phyloP scores from a whole-genome alignment of 2,329 filamentous ascomycete species.

The Westerdykella aurantiaca region DNA sequence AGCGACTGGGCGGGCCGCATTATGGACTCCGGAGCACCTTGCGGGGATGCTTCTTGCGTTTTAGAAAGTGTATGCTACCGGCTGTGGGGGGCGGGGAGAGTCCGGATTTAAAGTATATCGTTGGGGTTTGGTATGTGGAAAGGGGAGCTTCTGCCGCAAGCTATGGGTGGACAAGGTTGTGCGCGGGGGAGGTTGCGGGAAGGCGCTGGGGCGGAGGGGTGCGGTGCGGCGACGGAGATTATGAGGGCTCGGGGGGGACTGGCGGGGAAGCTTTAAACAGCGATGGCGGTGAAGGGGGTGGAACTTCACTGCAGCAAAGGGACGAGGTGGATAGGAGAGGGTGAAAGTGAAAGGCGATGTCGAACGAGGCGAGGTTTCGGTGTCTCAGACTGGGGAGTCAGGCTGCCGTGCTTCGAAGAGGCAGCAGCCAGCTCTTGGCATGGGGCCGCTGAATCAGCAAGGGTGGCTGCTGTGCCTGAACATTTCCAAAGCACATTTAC shows the following conservation, averaged over 20 bases:
- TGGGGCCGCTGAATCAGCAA: no score
- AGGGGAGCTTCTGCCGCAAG: slow-evolving; percentile 1
- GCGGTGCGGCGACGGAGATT: slow-evolving; percentile 3
- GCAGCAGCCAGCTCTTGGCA: no score
- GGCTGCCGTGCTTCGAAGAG: no score
- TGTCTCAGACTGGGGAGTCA: background rate
- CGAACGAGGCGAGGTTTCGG: slow-evolving; percentile 1
- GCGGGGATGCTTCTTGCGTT: slow-evolving; percentile 23
- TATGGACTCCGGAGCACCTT: slow-evolving; percentile 32
- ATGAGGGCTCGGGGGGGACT: slow-evolving; percentile 1
- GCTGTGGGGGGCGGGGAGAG: slow-evolving; percentile 6
- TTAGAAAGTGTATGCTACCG: slow-evolving; percentile 1
- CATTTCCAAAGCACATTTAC: no score
- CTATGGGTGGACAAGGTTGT: background rate
- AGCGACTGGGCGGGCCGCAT: slow-evolving; percentile 20
- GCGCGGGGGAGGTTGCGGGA: background rate
- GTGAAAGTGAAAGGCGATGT: slow-evolving; percentile 1
- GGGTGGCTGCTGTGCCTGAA: no score
- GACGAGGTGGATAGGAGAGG: background rate
- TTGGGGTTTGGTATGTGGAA: background rate
- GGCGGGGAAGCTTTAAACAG: background rate
- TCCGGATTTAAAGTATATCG: no score
- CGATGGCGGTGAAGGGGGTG: no score
- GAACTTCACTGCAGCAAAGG: background rate
- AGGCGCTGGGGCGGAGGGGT: slow-evolving; percentile 3